Evolutionary conservation across 257 asterid genomes (phyloP).

Genomic region (Craterostigma plantagineum): DNA sequence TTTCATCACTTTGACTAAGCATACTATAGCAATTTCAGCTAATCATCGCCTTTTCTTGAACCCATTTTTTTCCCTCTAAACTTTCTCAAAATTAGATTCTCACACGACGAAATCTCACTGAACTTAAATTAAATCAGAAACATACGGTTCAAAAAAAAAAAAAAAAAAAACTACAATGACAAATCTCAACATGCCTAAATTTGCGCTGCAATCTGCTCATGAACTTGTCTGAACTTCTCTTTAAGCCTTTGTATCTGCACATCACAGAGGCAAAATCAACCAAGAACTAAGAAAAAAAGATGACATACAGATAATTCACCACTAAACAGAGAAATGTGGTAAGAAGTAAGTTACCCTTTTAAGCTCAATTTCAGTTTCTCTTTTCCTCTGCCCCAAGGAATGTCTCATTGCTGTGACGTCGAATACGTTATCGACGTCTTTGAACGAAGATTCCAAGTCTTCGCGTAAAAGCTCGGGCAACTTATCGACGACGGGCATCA

Average conservation of each 20-base stretch:
- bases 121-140: no score
- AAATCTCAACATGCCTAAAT: no score
- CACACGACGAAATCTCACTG: no score
- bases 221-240: conserved; percentile 30
- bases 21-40: no score
- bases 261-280: not conserved
- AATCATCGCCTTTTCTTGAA: no score
- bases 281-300: conserved; percentile 6
- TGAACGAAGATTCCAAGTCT: conserved; percentile 76
- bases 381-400: conserved; percentile 46
- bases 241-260: conserved; percentile 71
- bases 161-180: no score
- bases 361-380: conserved; percentile 62
- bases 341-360: conserved; percentile 35
- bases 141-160: no score
- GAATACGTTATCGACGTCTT: conserved; percentile 66
- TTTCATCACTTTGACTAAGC: no score
- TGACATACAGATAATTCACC: not conserved
- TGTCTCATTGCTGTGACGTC: conserved; percentile 56
- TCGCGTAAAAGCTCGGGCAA: conserved; percentile 78
- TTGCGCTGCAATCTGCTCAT: no score
- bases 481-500: conserved; percentile 94
- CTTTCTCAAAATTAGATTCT: no score
- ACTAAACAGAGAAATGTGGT: conserved; percentile 6
- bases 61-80: no score